phyloP scores from a whole-genome alignment of 176 grass and related monocot species.

The Phoenix roebelenii region DNA sequence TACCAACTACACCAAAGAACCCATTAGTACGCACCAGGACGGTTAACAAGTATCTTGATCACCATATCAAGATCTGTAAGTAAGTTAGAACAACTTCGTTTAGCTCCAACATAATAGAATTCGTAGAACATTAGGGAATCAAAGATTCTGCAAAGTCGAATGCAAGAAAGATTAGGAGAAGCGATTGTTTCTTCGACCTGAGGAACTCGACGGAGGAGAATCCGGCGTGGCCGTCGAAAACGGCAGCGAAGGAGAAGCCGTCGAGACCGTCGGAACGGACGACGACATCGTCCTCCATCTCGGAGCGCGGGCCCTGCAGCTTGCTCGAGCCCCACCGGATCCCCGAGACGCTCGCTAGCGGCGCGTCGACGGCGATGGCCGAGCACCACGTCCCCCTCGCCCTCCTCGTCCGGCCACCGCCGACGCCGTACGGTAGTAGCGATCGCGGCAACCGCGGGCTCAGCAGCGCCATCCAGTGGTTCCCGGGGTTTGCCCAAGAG shows the following conservation, averaged over 20 bases:
- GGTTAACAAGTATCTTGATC: no score
- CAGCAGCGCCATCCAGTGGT: conserved; percentile 55
- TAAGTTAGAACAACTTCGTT: no score
- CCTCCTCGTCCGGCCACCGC: background rate
- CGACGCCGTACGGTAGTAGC: conserved; percentile 19
- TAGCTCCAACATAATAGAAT: no score
- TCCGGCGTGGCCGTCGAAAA: conserved; percentile 85
- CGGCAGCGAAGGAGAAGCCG: conserved; percentile 89
- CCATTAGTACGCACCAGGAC: no score
- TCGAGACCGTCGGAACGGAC: conserved; percentile 44
- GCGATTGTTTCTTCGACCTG: conserved; percentile 26
- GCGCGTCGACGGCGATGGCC: conserved; percentile 24
- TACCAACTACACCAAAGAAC: no score
- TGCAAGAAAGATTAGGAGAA: no score
- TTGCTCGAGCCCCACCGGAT: conserved; percentile 81
- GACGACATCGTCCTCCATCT: conserved; percentile 95
- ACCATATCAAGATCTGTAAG: no score
- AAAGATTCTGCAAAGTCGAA: no score
- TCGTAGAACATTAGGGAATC: no score
- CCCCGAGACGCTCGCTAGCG: conserved; percentile 31
- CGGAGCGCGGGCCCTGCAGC: conserved; percentile 72
- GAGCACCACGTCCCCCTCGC: conserved; percentile 8
- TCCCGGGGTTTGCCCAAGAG: no score
- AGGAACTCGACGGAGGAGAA: conserved; percentile 82
- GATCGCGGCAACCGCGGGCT: conserved; percentile 59